These are phyloP conservation scores for Boletus rubescentipes DNA, from an alignment of 768 basidiomycete genomes.

Conservation along the genomic window DNA sequence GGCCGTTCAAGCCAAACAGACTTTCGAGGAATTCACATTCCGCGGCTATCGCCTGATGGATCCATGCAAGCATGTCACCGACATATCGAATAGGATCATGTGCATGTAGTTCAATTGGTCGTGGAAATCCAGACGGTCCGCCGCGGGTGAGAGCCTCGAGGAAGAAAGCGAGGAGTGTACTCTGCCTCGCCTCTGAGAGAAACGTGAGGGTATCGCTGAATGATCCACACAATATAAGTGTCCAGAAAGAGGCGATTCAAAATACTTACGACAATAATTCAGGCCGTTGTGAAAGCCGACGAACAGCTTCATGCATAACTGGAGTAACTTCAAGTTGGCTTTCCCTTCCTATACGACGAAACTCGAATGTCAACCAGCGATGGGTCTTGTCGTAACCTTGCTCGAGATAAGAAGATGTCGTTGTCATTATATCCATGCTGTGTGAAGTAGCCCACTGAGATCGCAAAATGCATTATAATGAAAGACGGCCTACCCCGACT, in stretches of 20 bases:
- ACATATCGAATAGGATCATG: conserved; percentile 96
- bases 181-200: conserved; percentile 81
- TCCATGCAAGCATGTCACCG: conserved; percentile 98
- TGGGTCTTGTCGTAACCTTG: conserved; percentile 88
- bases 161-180: conserved; percentile 78
- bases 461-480: neutral
- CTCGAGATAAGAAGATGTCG: conserved; percentile 80
- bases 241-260: neutral
- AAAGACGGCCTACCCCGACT: conserved; percentile 58
- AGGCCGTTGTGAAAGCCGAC: conserved; percentile 70
- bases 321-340: conserved; percentile 66
- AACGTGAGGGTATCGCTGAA: conserved; percentile 69
- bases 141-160: conserved; percentile 86
- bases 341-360: conserved; percentile 75
- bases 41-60: conserved; percentile 93
- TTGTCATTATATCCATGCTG: conserved; percentile 87
- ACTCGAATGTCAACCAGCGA: conserved; percentile 83
- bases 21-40: conserved; percentile 93
- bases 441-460: neutral
- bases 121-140: conserved; percentile 77
- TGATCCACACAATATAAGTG: neutral
- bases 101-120: conserved; percentile 96
- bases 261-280: conserved; percentile 56
- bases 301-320: conserved; percentile 69
- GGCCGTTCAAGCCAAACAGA: conserved; percentile 66